phyloP scores from a whole-genome alignment of 2,329 filamentous ascomycete species.

The Ophidiomyces ophidiicola region DNA sequence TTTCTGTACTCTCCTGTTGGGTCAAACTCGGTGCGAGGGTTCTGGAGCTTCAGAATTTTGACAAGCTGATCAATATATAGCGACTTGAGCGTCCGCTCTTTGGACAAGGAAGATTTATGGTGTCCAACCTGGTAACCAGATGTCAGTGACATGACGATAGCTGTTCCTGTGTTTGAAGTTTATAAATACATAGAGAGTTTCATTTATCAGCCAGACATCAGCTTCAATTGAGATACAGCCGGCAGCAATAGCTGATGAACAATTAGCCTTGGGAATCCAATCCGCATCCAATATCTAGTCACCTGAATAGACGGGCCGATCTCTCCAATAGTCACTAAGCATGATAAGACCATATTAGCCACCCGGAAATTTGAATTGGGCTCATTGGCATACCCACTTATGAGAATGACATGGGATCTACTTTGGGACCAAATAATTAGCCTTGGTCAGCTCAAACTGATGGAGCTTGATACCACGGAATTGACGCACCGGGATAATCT shows the following conservation, averaged over 20 bases:
- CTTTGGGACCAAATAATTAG: slow-evolving; percentile 9
- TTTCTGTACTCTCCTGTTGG: slow-evolving; percentile 42
- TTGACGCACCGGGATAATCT: slow-evolving; percentile 43
- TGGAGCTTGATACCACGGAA: background rate
- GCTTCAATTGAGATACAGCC: slow-evolving; percentile 49
- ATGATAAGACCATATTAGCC: slow-evolving; percentile 15
- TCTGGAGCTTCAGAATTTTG: slow-evolving; percentile 43
- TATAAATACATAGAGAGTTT: slow-evolving; percentile 40
- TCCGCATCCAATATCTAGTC: slow-evolving; percentile 1
- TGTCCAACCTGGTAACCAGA: slow-evolving; percentile 41
- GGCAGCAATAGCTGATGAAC: slow-evolving; percentile 38
- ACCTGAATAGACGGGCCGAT: slow-evolving; percentile 37
- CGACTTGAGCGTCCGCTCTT: slow-evolving; percentile 42
- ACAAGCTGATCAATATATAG: slow-evolving; percentile 51
- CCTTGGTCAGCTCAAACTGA: slow-evolving; percentile 14
- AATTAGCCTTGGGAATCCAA: slow-evolving; percentile 15
- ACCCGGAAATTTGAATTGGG: slow-evolving; percentile 38
- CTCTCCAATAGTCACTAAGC: slow-evolving; percentile 50
- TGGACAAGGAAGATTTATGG: slow-evolving; percentile 40
- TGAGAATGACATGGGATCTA: slow-evolving; percentile 34
- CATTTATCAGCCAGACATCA: slow-evolving; percentile 49
- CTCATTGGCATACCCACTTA: slow-evolving; percentile 40
- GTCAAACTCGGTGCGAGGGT: slow-evolving; percentile 42
- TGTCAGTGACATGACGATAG: background rate
- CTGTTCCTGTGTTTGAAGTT: too few relatives aligned